Conservation (phyloP, 345 rosid species). For the Acer campestre region DNA sequence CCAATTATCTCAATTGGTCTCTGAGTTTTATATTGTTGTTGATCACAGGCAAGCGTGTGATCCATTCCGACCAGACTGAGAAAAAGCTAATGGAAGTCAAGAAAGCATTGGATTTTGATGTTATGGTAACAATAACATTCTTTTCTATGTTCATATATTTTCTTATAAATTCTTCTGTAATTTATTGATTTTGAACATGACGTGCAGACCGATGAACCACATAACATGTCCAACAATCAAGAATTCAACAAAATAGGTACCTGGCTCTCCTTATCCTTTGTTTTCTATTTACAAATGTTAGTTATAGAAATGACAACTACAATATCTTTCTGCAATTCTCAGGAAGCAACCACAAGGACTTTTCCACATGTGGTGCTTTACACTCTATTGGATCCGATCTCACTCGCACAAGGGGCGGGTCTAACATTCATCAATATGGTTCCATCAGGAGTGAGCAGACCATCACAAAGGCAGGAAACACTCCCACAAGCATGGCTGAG, state of each 20-base stretch:
- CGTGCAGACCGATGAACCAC: conserved; percentile 42
- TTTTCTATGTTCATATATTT: not conserved
- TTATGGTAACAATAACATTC: conserved; percentile 48
- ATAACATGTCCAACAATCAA: conserved; percentile 24
- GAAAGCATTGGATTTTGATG: conserved; percentile 50
- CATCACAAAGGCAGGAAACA: conserved; percentile 56
- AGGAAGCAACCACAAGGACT: conserved; percentile 51
- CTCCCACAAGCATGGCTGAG: conserved; percentile 81
- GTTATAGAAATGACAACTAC: not conserved
- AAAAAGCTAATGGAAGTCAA: conserved; percentile 78
- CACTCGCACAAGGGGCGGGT: conserved; percentile 77
- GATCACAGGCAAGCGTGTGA: conserved; percentile 77
- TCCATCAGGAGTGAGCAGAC: conserved; percentile 66
- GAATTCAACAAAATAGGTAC: conserved; percentile 40
- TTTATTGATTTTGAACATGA: conserved; percentile 48
- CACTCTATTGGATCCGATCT: conserved; percentile 94
- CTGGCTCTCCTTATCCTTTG: not conserved
- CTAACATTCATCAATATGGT: conserved; percentile 54
- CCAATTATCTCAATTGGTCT: conserved; percentile 1
- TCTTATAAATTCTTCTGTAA: not conserved
- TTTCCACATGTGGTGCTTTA: conserved; percentile 81
- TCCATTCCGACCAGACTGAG: conserved; percentile 67
- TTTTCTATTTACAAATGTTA: not conserved
- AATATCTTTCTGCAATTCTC: conserved; percentile 15
- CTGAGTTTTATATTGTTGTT: conserved; percentile 20